Evolutionary conservation across 179 eudicot species (phyloP).

Genomic region (Silene coronaria): DNA sequence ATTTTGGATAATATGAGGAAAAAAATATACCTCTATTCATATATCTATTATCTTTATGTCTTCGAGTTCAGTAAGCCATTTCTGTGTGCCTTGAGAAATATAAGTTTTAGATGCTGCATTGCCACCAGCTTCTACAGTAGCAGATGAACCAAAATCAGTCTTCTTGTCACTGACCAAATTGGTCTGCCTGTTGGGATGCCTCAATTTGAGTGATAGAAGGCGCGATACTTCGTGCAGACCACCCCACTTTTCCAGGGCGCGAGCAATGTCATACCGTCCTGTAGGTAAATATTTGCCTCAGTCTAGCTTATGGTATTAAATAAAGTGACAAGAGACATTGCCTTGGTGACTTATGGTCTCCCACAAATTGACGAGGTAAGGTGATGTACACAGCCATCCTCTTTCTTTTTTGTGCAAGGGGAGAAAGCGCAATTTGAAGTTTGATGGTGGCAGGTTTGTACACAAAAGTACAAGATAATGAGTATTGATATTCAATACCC

Average conservation of each 20-base stretch:
- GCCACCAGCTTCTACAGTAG: slow-evolving; percentile 30
- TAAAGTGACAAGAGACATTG: background rate
- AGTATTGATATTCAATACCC: background rate
- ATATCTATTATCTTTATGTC: slow-evolving; percentile 56
- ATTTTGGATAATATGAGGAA: background rate
- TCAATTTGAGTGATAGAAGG: slow-evolving; percentile 65
- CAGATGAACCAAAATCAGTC: slow-evolving; percentile 25
- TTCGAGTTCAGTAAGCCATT: slow-evolving; percentile 72
- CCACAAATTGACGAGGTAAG: background rate
- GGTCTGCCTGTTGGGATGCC: slow-evolving; percentile 74
- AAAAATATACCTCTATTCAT: background rate
- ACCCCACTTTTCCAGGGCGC: slow-evolving; percentile 98
- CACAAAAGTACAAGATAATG: background rate
- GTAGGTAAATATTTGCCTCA: slow-evolving; percentile 19
- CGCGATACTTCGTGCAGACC: slow-evolving; percentile 97
- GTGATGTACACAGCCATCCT: background rate
- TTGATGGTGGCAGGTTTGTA: background rate
- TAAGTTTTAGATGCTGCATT: slow-evolving; percentile 35
- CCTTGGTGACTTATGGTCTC: background rate
- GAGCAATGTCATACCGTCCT: slow-evolving; percentile 97
- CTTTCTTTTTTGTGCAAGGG: background rate
- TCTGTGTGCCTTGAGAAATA: slow-evolving; percentile 55
- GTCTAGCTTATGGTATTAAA: background rate
- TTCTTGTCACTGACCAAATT: slow-evolving; percentile 42
- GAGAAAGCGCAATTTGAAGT: background rate